Evolutionary conservation across 1,139 yeast genomes (phyloP), one percentile per base, ranked within the genome.

Genomic region (Blastobotrys capitulatus): DNA sequence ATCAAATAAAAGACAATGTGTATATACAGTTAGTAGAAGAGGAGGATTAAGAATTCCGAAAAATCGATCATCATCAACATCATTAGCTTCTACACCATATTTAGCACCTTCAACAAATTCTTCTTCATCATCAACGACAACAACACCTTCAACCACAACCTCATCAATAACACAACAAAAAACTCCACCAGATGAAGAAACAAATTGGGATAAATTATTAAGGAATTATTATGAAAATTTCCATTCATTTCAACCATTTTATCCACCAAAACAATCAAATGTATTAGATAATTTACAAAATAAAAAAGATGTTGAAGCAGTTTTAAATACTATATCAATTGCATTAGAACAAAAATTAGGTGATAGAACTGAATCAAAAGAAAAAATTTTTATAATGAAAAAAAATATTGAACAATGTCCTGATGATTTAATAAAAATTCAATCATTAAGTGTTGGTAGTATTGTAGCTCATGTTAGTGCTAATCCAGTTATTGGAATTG

Each of bases 21-120:
- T 42, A 25, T 47, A 47, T 22, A 35, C 34, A 12, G 29, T 39
- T 18, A 42, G 46, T 22, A 43, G 38, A 16, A 26, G 50, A 19
- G 50, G 50, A 6, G 50, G 50, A 22, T 42, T 42, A 35, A 29
- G 50, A 34, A 34, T 47, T 10, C 50, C 50, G 10, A 46, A 46
- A 19, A 34, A 25, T 20, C 34, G 26, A 8, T 39, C 42, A 7
- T 3, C 32, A 10, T n/a, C n/a, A 35, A 31, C 37, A 9, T 31
- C 35, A 6, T 18, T n/a, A n/a, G n/a, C n/a, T n/a, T n/a, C n/a
- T n/a, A n/a, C n/a, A n/a, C n/a, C n/a, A n/a, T n/a, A n/a, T n/a
- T n/a, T n/a, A 16, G 12, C 45, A 42, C 12, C 38, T 19, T 16
- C 38, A 25, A 25, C 45, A 42, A 12, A n/a, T 18, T 7, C 44